phyloP scores from a whole-genome alignment of 257 asterid genomes.

The Leonotis leonurus region DNA sequence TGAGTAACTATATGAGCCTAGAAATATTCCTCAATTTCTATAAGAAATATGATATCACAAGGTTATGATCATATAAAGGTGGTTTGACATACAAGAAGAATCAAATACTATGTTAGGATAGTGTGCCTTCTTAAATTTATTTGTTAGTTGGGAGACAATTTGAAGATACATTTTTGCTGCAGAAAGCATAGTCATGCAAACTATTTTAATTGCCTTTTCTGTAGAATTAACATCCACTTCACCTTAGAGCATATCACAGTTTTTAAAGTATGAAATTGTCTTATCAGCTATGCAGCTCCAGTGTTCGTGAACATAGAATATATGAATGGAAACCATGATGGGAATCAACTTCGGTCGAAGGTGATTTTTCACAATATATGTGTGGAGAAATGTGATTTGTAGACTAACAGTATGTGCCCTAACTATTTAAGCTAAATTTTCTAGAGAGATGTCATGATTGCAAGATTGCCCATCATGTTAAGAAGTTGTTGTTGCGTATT shows the following conservation, averaged over 20 bases:
- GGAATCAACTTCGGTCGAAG: constrained; percentile 12
- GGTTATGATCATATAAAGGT: background rate
- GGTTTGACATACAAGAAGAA: background rate
- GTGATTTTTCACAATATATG: constrained; percentile 17
- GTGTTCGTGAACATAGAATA: constrained; percentile 51
- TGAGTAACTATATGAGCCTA: constrained; percentile 1
- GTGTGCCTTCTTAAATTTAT: background rate
- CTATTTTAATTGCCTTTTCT: background rate
- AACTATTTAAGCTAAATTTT: constrained; percentile 9
- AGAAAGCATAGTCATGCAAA: background rate
- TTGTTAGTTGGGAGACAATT: background rate
- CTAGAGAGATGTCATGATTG: constrained; percentile 51
- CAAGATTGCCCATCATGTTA: constrained; percentile 93
- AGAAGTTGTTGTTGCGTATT: constrained; percentile 65
- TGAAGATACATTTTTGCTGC: background rate
- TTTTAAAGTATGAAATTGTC: constrained; percentile 7
- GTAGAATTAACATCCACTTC: constrained; percentile 2
- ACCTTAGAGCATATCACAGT: background rate
- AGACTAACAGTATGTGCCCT: background rate
- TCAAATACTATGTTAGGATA: background rate
- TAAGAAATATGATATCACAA: background rate
- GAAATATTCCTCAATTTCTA: background rate
- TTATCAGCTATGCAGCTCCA: constrained; percentile 84
- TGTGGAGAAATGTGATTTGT: constrained; percentile 12
- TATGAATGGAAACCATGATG: constrained; percentile 32